A percentile compares a stretch with the other conserved stretches of the same genome.
Conservation (phyloP, 805 yeast species). For the Grigorovia transvaalensis region DNA sequence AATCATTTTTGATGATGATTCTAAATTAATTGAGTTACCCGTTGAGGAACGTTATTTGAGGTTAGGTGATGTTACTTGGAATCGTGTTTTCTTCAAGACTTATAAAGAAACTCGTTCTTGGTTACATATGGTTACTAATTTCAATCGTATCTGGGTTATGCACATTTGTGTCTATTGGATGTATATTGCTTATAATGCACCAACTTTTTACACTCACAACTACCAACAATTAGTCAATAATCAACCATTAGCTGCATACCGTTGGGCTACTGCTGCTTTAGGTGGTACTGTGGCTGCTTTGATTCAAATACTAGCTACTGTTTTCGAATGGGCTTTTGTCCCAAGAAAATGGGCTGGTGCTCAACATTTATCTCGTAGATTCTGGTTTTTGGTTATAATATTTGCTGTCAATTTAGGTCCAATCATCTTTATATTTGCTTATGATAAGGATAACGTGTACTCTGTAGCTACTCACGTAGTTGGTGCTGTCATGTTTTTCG, state of each 20-base stretch:
- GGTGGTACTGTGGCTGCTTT: conserved; percentile 83
- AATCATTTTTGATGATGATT: conserved; percentile 69
- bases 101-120: conserved; percentile 94
- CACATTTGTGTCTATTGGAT: conserved; percentile 89
- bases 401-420: conserved; percentile 74
- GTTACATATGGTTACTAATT: conserved; percentile 90
- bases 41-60: conserved; percentile 79
- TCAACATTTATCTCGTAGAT: conserved; percentile 85
- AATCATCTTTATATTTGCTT: conserved; percentile 72
- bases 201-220: conserved; percentile 78
- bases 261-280: conserved; percentile 88
- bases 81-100: conserved; percentile 85
- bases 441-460: conserved; percentile 54
- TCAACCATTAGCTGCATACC: conserved; percentile 79
- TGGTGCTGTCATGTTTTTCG: conserved; percentile 78
- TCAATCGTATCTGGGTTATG: conserved; percentile 96
- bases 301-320: conserved; percentile 77
- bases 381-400: conserved; percentile 59
- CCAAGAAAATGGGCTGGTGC: conserved; percentile 99
- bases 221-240: conserved; percentile 76
- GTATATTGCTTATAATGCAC: conserved; percentile 88
- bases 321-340: conserved; percentile 90
- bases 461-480: conserved; percentile 70
- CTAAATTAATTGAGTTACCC: conserved; percentile 83
- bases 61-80: conserved; percentile 90